phyloP scores from a whole-genome alignment of 192 early-diverging fungal species.

The Endogone sp. region DNA sequence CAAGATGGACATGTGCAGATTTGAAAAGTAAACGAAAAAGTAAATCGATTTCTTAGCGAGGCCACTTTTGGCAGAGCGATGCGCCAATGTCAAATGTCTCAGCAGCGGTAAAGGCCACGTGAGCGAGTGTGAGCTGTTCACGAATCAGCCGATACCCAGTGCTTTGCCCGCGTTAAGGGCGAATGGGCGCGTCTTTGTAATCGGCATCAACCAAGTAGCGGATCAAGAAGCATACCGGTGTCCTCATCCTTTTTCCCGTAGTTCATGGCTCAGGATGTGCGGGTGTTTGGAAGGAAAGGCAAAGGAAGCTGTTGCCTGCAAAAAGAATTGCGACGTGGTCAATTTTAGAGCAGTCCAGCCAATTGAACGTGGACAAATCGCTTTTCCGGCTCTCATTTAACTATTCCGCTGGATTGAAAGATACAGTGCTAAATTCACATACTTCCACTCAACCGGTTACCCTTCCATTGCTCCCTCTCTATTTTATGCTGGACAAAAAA shows the following conservation, averaged over 20 bases:
- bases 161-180: too few relatives aligned
- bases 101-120: too few relatives aligned
- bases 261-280: conserved; percentile 40
- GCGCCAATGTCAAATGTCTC: too few relatives aligned
- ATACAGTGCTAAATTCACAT: too few relatives aligned
- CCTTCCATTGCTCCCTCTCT: too few relatives aligned
- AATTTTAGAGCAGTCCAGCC: background rate
- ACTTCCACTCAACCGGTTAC: too few relatives aligned
- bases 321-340: background rate
- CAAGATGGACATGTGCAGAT: background rate
- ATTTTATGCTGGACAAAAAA: too few relatives aligned
- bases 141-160: too few relatives aligned
- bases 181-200: background rate
- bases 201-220: background rate
- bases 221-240: conserved; percentile 39
- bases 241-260: conserved; percentile 67
- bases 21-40: background rate
- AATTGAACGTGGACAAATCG: background rate
- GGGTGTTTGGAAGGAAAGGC: background rate
- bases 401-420: too few relatives aligned
- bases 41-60: background rate
- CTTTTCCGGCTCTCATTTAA: too few relatives aligned
- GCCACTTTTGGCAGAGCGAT: background rate
- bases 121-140: too few relatives aligned
- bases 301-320: background rate